These are phyloP conservation scores for Diaporthe citrichinensis DNA, from an alignment of 2,329 filamentous ascomycete genomes.

Conservation along the genomic window DNA sequence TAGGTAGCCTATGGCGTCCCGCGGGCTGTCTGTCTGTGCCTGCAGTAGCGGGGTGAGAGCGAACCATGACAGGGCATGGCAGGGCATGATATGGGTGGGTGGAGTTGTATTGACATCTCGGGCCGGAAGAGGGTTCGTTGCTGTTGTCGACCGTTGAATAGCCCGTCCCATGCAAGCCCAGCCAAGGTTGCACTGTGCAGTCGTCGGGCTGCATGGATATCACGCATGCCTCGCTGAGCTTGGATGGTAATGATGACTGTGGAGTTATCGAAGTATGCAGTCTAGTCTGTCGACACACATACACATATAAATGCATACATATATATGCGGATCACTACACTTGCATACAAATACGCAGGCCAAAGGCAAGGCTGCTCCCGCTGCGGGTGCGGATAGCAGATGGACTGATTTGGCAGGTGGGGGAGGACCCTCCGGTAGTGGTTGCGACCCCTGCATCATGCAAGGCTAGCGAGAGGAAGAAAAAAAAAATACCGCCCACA, in stretches of 20 bases:
- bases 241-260: background rate
- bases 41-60: conserved; percentile 17
- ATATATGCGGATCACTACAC: background rate
- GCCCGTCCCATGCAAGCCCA: conserved; percentile 1
- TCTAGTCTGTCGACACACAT: background rate
- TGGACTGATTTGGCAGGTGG: conserved; percentile 21
- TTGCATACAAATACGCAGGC: background rate
- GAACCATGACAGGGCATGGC: background rate
- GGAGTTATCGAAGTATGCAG: background rate
- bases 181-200: background rate
- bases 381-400: background rate
- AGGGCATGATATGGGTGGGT: background rate
- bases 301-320: background rate
- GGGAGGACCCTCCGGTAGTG: conserved; percentile 18
- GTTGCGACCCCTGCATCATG: conserved; percentile 21
- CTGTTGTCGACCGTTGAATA: background rate
- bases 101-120: conserved; percentile 15
- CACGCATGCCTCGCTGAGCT: background rate
- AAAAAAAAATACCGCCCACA: conserved; percentile 16
- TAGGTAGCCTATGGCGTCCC: background rate
- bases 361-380: background rate
- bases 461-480: background rate
- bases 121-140: conserved; percentile 6
- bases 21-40: conserved; percentile 22
- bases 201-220: background rate